A percentile compares a stretch with the other conserved stretches of the same genome.
phyloP scores from a whole-genome alignment of 805 yeast genomes.

The Saccharomycopsis oosterbeekiorum region DNA sequence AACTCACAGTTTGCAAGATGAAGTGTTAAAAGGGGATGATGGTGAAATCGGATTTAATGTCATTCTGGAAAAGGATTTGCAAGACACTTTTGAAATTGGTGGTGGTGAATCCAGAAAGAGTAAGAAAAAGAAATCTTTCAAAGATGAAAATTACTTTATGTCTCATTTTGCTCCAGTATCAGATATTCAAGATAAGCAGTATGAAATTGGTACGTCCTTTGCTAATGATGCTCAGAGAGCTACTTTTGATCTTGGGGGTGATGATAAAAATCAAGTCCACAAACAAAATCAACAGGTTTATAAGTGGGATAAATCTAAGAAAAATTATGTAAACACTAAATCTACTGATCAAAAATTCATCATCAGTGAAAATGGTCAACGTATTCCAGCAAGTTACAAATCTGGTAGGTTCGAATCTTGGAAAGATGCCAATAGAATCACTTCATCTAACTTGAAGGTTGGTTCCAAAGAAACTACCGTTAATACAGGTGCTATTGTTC shows the following conservation, averaged over 20 bases:
- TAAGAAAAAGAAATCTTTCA: constrained; percentile 40
- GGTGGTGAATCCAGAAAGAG: constrained; percentile 27
- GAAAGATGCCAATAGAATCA: constrained; percentile 61
- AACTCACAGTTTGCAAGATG: constrained; percentile 64
- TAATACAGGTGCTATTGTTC: constrained; percentile 22
- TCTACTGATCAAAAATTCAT: constrained; percentile 80
- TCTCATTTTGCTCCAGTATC: constrained; percentile 83
- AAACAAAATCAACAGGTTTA: constrained; percentile 56
- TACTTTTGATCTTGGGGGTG: constrained; percentile 72
- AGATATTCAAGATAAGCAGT: constrained; percentile 75
- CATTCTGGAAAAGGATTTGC: constrained; percentile 36
- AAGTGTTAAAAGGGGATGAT: constrained; percentile 34
- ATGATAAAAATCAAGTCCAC: constrained; percentile 56
- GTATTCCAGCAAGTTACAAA: constrained; percentile 81
- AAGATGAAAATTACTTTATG: constrained; percentile 73
- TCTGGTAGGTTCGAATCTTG: constrained; percentile 90
- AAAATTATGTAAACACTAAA: constrained; percentile 73
- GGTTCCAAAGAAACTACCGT: constrained; percentile 36
- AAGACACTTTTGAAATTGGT: constrained; percentile 43
- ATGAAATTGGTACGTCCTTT: constrained; percentile 43
- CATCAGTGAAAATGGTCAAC: constrained; percentile 89
- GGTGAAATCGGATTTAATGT: constrained; percentile 28
- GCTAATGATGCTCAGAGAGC: constrained; percentile 79
- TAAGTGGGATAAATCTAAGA: constrained; percentile 90
- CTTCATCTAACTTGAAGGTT: constrained; percentile 36